Conservation (phyloP, 2,329 filamentous ascomycete genomes). For the Lasiodiplodia theobromae region DNA sequence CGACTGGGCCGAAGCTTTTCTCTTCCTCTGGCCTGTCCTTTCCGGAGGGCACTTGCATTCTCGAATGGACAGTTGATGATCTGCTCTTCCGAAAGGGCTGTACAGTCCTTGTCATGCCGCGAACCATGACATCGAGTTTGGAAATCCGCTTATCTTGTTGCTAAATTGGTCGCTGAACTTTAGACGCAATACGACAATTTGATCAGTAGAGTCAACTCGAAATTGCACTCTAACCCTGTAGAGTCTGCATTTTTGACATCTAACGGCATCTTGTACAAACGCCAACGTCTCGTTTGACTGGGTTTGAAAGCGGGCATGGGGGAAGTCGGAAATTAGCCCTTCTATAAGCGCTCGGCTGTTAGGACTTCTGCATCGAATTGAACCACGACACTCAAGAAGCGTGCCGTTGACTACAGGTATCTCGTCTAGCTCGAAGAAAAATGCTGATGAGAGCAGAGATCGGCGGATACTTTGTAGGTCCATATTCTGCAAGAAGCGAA, state of each 20-base stretch:
- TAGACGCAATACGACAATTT: neutral
- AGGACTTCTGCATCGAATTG: neutral
- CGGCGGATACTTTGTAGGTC: conserved; percentile 5
- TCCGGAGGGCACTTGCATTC: neutral
- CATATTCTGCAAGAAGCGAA: neutral
- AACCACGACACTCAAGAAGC: neutral
- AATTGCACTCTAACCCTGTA: neutral
- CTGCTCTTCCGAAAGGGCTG: conserved; percentile 4
- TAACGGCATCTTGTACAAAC: neutral
- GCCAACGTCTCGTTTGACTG: neutral
- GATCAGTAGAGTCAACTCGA: neutral
- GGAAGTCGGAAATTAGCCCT: neutral
- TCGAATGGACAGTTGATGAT: neutral
- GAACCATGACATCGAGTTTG: conserved; percentile 5
- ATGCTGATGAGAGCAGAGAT: neutral
- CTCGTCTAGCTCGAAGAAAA: conserved; percentile 9
- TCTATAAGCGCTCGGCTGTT: conserved; percentile 5
- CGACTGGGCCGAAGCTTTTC: neutral
- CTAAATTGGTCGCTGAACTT: conserved; percentile 6
- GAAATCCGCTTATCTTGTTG: conserved; percentile 4
- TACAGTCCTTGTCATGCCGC: neutral
- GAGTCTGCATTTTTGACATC: neutral
- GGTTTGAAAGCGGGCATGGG: conserved; percentile 3
- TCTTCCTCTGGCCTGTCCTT: conserved; percentile 1
- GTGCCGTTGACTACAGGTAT: neutral